Conservation (phyloP, 2,329 filamentous ascomycete genomes). For the Berkeleyomyces rouxiae region DNA sequence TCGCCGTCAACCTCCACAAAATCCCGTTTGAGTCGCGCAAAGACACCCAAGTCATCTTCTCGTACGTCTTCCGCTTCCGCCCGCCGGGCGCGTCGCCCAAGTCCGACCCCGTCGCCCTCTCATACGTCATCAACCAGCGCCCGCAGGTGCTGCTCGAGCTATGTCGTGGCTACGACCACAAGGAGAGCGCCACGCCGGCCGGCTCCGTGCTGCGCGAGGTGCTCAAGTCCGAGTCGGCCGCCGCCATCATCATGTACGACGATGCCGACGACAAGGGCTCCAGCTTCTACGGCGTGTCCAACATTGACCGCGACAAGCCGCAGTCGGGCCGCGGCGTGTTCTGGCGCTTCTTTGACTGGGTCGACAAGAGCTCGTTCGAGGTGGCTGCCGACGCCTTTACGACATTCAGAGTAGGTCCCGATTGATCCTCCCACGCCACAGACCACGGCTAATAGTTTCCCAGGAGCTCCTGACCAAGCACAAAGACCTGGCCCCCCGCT, state of each 20-base stretch:
- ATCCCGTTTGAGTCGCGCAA: slow-evolving; percentile 93
- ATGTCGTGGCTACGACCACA: slow-evolving; percentile 76
- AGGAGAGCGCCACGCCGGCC: slow-evolving; percentile 81
- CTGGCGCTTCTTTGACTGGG: slow-evolving; percentile 95
- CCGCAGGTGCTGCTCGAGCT: slow-evolving; percentile 78
- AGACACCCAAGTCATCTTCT: slow-evolving; percentile 90
- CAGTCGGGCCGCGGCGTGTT: slow-evolving; percentile 76
- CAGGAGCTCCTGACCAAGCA: slow-evolving; percentile 83
- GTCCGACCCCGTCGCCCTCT: slow-evolving; percentile 66
- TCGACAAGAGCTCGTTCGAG: slow-evolving; percentile 91
- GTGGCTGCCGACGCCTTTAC: slow-evolving; percentile 95
- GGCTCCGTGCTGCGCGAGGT: slow-evolving; percentile 81
- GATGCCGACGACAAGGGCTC: slow-evolving; percentile 58
- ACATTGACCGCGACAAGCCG: slow-evolving; percentile 57
- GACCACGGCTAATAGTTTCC: background rate
- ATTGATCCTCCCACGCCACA: background rate
- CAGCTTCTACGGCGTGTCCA: slow-evolving; percentile 56
- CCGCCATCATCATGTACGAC: slow-evolving; percentile 83
- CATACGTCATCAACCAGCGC: slow-evolving; percentile 72
- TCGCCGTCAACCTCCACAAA: slow-evolving; percentile 66
- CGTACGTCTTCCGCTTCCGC: slow-evolving; percentile 82
- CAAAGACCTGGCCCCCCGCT: slow-evolving; percentile 77
- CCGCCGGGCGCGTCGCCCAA: slow-evolving; percentile 49
- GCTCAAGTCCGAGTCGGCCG: slow-evolving; percentile 74
- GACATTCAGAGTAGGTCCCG: slow-evolving; percentile 62